Conservation (phyloP, 257 asterid genomes). For the Solanum sitiens region DNA sequence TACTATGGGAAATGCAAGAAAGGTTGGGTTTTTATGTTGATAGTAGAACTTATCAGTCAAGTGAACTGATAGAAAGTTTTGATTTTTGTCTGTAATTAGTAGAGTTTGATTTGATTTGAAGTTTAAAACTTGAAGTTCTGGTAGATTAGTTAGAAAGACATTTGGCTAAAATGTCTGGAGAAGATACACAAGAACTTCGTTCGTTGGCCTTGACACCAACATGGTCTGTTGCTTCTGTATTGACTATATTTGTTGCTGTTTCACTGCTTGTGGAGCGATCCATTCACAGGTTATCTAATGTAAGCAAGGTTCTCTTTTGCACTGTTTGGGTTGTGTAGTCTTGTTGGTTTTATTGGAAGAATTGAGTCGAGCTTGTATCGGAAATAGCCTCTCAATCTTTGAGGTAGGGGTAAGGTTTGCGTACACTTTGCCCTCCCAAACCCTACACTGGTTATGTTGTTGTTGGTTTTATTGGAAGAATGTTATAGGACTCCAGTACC, state of each 20-base stretch:
- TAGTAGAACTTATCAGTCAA: background rate
- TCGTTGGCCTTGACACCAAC: constrained; percentile 93
- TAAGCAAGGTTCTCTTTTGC: constrained; percentile 20
- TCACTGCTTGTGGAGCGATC: constrained; percentile 93
- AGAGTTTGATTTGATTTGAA: background rate
- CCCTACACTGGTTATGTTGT: background rate
- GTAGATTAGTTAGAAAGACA: background rate
- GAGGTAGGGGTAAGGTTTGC: background rate
- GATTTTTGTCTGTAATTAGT: background rate
- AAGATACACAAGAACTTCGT: constrained; percentile 43
- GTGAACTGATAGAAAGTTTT: background rate
- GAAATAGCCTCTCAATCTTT: background rate
- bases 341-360: background rate
- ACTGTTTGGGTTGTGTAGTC: background rate
- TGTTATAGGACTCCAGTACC: background rate
- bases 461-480: background rate
- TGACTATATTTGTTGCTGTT: constrained; percentile 81
- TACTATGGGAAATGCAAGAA: background rate
- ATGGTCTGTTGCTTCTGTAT: constrained; percentile 93
- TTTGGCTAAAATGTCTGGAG: constrained; percentile 33
- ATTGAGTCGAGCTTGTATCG: background rate
- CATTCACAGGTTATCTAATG: constrained; percentile 74
- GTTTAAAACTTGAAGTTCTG: background rate
- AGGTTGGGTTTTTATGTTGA: background rate
- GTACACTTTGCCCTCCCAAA: background rate